phyloP scores from a whole-genome alignment of 2,329 filamentous ascomycete genomes.

The Botrytis fabae region DNA sequence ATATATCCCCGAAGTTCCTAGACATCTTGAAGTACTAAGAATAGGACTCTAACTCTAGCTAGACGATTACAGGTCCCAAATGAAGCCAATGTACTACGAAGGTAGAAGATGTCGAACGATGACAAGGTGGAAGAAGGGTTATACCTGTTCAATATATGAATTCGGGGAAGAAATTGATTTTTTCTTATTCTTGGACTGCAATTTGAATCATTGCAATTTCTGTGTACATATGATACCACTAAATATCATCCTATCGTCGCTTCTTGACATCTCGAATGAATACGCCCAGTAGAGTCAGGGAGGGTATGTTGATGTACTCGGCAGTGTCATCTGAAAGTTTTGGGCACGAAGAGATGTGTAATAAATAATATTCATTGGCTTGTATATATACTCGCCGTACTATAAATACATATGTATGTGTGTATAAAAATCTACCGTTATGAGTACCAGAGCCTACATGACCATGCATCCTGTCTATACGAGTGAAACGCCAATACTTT shows the following conservation, averaged over 20 bases:
- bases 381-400: not conserved
- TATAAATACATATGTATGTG: not conserved
- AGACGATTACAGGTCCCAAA: not conserved
- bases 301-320: not conserved
- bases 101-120: not conserved
- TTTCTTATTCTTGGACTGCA: accelerated
- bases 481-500: not conserved
- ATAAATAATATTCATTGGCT: not conserved
- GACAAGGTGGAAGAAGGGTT: accelerated
- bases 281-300: too few relatives aligned
- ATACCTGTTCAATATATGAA: accelerated
- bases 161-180: accelerated
- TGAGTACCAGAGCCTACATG: not conserved
- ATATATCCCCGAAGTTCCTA: not conserved
- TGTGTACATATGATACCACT: not conserved
- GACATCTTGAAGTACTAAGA: not conserved
- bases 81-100: not conserved
- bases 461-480: not conserved
- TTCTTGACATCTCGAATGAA: accelerated
- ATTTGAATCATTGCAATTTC: too few relatives aligned
- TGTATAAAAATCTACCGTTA: not conserved
- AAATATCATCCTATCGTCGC: not conserved
- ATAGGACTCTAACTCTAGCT: accelerated
- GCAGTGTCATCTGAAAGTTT: too few relatives aligned
- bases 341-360: not conserved